Base-by-base conservation (phyloP, 2,329 filamentous ascomycete species). In the Trichocomaceae sp. region DNA sequence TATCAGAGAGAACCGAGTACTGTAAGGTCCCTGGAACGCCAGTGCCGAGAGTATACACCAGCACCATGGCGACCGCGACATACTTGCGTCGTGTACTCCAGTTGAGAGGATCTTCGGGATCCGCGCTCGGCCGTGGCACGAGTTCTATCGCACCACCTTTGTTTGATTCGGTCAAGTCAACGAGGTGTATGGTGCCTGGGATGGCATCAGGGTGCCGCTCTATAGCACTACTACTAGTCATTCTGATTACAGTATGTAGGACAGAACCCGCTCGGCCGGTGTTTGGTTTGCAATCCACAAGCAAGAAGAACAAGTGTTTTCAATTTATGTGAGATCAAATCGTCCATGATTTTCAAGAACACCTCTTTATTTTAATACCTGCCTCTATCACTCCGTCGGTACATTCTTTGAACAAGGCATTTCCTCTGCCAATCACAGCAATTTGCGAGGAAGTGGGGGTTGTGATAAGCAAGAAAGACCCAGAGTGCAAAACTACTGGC, bases 341-440 rank as follows among this genome's bases (percentile, higher is more conserved):
- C 26, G 26, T 29, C 7, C 26, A 29, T 29, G 26, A 2, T 29
- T n/a, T 29, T 29, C 26, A 29, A 29, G 26, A 29, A 29, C 2
- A 9, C 26, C 26, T 29, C 8, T 9, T 5, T 29, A 29, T 29
- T 10, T 29, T 2, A 29, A 10, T 10, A 29, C 26, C 10, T 29
- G 5, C 10, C 26, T 29, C 26, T 29, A 29, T 29, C 26, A 9
- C 7, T 26, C 7, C 23, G 7, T 7, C 3, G 23, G 7, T 7
- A 26, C 23, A 4, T 26, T 29, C 26, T 29, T 29, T 29, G 2
- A 8, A 29, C 26, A 17, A 57, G 45, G 33, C 23, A 26, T 15
- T 29, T n/a, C 13, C 45, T 47, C 45, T 33, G 23, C 45, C 45
- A 47, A 47, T 47, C 45, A 47, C 45, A 20, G 15, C 45, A 47